Conservation (phyloP, 306 rosid genomes). For the Oemleria cerasiformis region DNA sequence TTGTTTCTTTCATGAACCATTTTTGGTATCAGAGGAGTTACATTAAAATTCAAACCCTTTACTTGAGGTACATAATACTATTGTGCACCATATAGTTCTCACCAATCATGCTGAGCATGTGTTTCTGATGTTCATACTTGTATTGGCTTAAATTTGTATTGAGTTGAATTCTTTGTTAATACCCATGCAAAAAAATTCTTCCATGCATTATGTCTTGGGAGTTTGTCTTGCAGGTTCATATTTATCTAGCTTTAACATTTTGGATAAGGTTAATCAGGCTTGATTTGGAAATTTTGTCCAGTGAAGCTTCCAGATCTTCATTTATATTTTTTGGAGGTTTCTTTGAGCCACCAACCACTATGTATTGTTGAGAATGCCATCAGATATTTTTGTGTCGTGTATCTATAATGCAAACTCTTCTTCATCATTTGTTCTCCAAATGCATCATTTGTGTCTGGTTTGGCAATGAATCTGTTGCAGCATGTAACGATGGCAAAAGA, state of each 20-base stretch:
- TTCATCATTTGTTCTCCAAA: neutral
- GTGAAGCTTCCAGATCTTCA: neutral
- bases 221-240: neutral
- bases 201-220: neutral
- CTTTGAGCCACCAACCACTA: neutral
- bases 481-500: neutral
- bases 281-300: neutral
- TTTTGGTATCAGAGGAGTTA: slow-evolving; percentile 36
- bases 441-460: neutral
- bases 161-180: neutral
- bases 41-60: slow-evolving; percentile 39
- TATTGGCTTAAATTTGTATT: neutral
- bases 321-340: neutral
- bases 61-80: slow-evolving; percentile 41
- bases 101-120: too few relatives aligned
- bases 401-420: neutral
- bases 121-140: too few relatives aligned
- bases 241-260: neutral
- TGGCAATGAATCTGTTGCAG: neutral
- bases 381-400: neutral
- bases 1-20: too few relatives aligned
- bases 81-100: neutral
- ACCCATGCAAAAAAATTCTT: neutral
- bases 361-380: neutral
- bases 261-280: neutral